A percentile compares a stretch with the other conserved stretches of the same genome.
These are phyloP conservation scores for Phlyctochytrium bullatum DNA, from an alignment of 192 early-diverging fungal genomes.

Conservation along the genomic window DNA sequence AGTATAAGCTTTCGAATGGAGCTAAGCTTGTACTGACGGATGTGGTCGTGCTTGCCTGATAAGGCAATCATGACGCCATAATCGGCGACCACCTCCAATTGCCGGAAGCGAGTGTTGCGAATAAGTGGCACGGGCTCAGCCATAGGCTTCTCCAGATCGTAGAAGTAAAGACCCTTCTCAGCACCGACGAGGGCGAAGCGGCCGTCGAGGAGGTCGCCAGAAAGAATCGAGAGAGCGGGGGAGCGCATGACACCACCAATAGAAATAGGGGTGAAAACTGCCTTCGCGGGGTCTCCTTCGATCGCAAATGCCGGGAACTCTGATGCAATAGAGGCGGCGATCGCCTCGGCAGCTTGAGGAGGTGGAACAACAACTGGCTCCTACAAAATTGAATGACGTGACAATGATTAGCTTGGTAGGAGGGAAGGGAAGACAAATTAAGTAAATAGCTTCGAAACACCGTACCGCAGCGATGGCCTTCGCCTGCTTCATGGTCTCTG, in stretches of 20 bases:
- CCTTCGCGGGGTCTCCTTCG: constrained; percentile 22
- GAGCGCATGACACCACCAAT: constrained; percentile 36
- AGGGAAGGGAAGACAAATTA: not conserved
- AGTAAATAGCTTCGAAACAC: not conserved
- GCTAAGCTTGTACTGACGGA: constrained; percentile 57
- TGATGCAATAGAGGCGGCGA: constrained; percentile 11
- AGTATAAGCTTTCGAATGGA: constrained; percentile 55
- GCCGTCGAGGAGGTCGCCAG: constrained; percentile 52
- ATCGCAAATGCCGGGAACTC: constrained; percentile 30
- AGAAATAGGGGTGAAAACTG: constrained; percentile 30
- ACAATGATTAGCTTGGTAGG: too few relatives aligned
- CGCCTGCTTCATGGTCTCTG: constrained; percentile 42
- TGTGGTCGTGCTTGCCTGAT: constrained; percentile 58
- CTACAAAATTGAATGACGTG: not conserved
- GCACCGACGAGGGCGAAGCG: constrained; percentile 53
- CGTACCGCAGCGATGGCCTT: constrained; percentile 19
- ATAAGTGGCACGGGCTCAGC: constrained; percentile 49
- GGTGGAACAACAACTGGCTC: not conserved
- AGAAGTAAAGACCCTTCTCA: constrained; percentile 53
- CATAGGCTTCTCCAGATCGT: constrained; percentile 39
- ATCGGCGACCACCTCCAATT: constrained; percentile 53
- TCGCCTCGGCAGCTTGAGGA: constrained; percentile 22
- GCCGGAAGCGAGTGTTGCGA: constrained; percentile 55
- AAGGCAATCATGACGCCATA: constrained; percentile 58
- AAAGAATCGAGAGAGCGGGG: constrained; percentile 45